Evolutionary conservation across 2,329 filamentous ascomycete genomes (phyloP).

Genomic region (Cytospora chrysosperma): DNA sequence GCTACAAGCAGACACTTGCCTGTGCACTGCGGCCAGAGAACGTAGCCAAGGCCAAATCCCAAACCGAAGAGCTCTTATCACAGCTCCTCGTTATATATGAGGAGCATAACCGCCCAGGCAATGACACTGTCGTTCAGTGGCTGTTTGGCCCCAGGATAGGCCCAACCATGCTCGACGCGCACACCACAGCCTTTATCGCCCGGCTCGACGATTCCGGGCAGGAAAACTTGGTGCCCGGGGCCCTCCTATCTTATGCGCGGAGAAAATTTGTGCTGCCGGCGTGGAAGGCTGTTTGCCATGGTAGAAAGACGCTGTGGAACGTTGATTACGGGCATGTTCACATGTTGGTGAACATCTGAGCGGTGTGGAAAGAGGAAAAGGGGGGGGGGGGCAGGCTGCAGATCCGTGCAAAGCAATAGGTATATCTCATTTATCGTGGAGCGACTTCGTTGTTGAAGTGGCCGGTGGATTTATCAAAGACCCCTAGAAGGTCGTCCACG

Average conservation of each 20-base stretch:
- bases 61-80: conserved; percentile 10
- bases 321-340: conserved; percentile 1
- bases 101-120: background rate
- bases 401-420: background rate
- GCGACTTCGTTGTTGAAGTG: background rate
- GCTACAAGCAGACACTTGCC: conserved; percentile 14
- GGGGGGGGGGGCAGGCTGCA: background rate
- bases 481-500: background rate
- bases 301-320: conserved; percentile 23
- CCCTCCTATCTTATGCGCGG: conserved; percentile 21
- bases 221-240: conserved; percentile 21
- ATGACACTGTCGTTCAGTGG: conserved; percentile 2
- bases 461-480: background rate
- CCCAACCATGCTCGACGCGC: conserved; percentile 13
- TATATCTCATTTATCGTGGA: background rate
- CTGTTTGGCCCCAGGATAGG: conserved; percentile 9
- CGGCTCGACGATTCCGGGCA: conserved; percentile 23
- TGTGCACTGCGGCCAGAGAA: conserved; percentile 9
- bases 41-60: conserved; percentile 6
- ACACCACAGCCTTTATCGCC: conserved; percentile 5
- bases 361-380: background rate
- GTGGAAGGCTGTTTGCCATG: conserved; percentile 23
- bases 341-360: conserved; percentile 1
- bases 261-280: background rate
- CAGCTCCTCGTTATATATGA: background rate